Base-by-base conservation (phyloP, 31 red algal genomes). In the Bonnemaisonia californica region DNA sequence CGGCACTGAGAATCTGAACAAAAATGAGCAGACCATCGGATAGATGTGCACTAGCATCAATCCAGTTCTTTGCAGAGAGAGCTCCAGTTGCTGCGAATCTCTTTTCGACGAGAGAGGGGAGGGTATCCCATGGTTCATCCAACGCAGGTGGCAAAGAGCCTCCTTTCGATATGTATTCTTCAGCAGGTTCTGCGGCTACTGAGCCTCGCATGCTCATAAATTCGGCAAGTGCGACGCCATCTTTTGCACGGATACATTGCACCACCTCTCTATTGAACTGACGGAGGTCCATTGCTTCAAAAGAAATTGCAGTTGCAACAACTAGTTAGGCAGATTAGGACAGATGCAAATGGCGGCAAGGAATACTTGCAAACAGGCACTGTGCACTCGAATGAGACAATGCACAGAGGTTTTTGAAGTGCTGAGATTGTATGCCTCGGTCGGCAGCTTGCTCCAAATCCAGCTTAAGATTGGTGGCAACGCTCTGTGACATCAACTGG, bases 61-160 rank as follows among this genome's bases (percentile, higher is more conserved):
- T 65, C 83, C 82, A 94, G 71, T 84, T 55, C 41, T 84, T 81
- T 3, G 76, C 62, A 60, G 59, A 75, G 40, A 94, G 42, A 2
- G 84, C 91, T n/a, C 48, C 91, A 9, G 48, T 69, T 13, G 91
- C 80, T 13, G 72, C 47, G 65, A 88, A 87, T 54, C 83, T 77
- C 47, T 85, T 78, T 37, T 87, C 66, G 30, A 94, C 79, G 51
- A 94, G 65, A 41, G 60, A 62, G 1, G 91, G 73, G 48, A 94
- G 74, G 5, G 37, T 33, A 4, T 84, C 74, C 88, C 88, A 91
- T 3, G 74, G 56, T 4, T 68, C 74, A 31, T 56, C 23, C 70
- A 78, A 59, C 1, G 79, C 58, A 3, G 62, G 48, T 40, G 88
- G 88, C 16, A 84, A 38, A n/a, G 42, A 29, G 21, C 88, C 88